Conservation (phyloP, 768 basidiomycete species). For the Mycena olivaceomarginata region DNA sequence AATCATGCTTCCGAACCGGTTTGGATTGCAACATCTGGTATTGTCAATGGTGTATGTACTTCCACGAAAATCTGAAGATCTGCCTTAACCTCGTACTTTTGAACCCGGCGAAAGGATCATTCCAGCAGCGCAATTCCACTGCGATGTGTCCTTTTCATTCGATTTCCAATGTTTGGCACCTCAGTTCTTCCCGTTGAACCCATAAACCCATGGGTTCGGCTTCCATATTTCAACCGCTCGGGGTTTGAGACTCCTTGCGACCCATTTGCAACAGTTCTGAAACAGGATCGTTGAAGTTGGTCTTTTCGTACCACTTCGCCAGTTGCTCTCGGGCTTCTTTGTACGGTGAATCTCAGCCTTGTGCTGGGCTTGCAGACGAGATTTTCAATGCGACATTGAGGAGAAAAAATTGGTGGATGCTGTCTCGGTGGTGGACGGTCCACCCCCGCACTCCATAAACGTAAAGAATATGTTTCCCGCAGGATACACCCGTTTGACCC, state of each 20-base stretch:
- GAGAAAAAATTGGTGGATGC: not conserved
- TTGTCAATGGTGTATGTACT: too few relatives aligned
- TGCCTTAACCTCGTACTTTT: not conserved
- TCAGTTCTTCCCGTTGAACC: not conserved
- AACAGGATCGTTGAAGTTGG: slow-evolving; percentile 7
- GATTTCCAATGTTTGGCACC: not conserved
- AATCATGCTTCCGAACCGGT: not conserved
- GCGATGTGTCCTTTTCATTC: not conserved
- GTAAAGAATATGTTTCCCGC: slow-evolving; percentile 6
- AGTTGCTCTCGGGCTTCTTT: not conserved
- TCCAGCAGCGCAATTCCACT: slow-evolving; percentile 9
- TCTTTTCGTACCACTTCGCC: not conserved
- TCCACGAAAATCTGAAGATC: not conserved
- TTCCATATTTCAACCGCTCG: slow-evolving; percentile 2
- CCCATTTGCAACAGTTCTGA: slow-evolving; percentile 2
- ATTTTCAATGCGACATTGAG: not conserved
- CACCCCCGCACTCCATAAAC: slow-evolving; percentile 3
- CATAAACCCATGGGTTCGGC: not conserved
- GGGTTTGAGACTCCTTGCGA: slow-evolving; percentile 9
- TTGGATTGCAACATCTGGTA: slow-evolving; percentile 2
- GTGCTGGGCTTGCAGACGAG: not conserved
- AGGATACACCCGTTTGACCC: slow-evolving; percentile 9
- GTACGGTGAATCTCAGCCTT: not conserved
- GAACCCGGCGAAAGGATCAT: not conserved
- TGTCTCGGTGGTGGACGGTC: slow-evolving; percentile 10